Evolutionary conservation across 345 rosid species (phyloP), one percentile per base, ranked within the genome.

Genomic region (Aquilaria sinensis): DNA sequence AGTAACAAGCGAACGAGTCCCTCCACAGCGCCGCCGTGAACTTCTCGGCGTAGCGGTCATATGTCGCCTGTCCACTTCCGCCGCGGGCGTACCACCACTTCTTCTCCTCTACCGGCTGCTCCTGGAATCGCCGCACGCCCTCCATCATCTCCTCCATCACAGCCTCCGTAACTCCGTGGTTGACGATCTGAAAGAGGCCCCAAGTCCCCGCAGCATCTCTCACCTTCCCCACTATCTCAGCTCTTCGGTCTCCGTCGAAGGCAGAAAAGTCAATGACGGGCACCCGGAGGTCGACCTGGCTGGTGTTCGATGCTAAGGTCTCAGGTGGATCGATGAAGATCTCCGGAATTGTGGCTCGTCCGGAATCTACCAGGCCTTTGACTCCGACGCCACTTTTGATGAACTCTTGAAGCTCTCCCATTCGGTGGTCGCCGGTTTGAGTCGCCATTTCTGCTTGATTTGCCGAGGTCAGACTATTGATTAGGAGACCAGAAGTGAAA

Each of bases 111-210:
- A 56, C 64, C 5, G 71, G 72, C 31, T 83, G 89, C 65, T 23
- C 43, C 45, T 78, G 85, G 70, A 81, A 81, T 13, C 61, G 15
- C 34, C 65, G 71, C 1, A 69, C 70, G 0, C 70, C 64, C 29
- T 67, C 76, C 31, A 75, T 15, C 80, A 83, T 78, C 11, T 67
- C 74, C 14, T 75, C 80, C 75, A 78, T 71, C 12, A 81, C 75
- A 34, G 55, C 12, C 0, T 49, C 63, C 1, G 83, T 75, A 65
- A 81, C 63, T 52, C 73, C 83, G 61, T 83, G 82, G 53, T 80
- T 75, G 41, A 80, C 69, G 56, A 83, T 61, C 52, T 83, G 84
- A 66, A 83, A 80, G 51, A 83, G 69, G 11, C 81, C 87, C 82
- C 87, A 75, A 12, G 57, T 77, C 64, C 73, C 75, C 12, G 82